Percentiles rank a stretch among this genome's conserved stretches.
Evolutionary conservation across 768 basidiomycete species (phyloP).

Genomic region (Kwoniella bestiolae): DNA sequence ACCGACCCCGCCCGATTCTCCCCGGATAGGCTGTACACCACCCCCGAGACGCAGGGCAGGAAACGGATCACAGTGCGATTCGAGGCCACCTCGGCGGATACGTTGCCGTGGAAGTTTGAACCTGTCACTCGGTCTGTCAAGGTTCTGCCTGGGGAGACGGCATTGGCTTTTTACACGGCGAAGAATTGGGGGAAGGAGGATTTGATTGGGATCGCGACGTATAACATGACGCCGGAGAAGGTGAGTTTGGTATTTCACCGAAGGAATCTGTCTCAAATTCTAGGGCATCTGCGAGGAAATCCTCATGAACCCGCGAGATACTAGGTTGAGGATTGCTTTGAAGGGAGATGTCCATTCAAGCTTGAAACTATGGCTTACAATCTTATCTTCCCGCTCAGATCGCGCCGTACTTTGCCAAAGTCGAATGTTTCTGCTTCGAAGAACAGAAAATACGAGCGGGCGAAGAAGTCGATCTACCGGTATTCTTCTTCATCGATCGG

Average conservation of each 20-base stretch:
- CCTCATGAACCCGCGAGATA: no score
- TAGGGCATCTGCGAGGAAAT: no score
- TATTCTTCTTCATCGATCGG: slow-evolving; percentile 98
- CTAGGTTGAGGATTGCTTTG: no score
- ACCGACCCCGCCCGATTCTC: slow-evolving; percentile 68
- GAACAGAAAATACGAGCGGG: slow-evolving; percentile 92
- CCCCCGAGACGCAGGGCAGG: slow-evolving; percentile 61
- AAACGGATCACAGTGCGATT: slow-evolving; percentile 89
- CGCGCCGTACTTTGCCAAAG: slow-evolving; percentile 98
- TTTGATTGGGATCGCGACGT: slow-evolving; percentile 97
- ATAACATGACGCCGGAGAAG: slow-evolving; percentile 97
- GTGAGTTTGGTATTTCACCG: no score
- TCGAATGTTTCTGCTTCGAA: slow-evolving; percentile 99
- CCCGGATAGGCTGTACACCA: slow-evolving; percentile 72
- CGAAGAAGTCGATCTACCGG: slow-evolving; percentile 97
- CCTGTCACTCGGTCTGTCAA: slow-evolving; percentile 88
- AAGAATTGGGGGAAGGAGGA: slow-evolving; percentile 82
- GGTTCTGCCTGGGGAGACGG: slow-evolving; percentile 93
- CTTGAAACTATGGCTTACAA: background rate
- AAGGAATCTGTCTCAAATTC: no score
- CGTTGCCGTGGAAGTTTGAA: slow-evolving; percentile 88
- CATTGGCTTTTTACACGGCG: slow-evolving; percentile 93
- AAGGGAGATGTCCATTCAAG: no score
- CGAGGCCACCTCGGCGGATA: slow-evolving; percentile 87
- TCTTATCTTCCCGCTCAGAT: slow-evolving; percentile 64